Evolutionary conservation across 2,329 filamentous ascomycete species (phyloP).

Genomic region (Endothia cerciana): DNA sequence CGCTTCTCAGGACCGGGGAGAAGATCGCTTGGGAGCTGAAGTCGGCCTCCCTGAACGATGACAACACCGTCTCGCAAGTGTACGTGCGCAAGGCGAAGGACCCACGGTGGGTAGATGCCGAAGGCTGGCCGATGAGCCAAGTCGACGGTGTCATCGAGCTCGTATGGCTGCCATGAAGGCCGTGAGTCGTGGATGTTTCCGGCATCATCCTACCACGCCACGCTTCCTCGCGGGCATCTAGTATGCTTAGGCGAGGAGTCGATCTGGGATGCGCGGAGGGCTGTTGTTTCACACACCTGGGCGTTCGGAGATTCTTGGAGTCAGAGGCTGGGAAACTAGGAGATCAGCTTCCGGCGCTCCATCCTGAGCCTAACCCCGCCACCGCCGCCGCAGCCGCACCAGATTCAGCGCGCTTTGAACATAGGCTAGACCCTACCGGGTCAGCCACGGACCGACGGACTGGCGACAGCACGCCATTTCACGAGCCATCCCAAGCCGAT

Average conservation of each 20-base stretch:
- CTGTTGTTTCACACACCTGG: neutral
- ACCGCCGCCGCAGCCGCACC: neutral
- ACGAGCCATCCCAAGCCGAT: neutral
- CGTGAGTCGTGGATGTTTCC: neutral
- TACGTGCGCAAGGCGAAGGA: slow-evolving; percentile 59
- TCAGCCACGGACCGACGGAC: neutral
- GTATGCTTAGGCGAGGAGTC: neutral
- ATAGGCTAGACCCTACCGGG: neutral
- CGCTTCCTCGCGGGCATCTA: neutral
- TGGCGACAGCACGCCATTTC: neutral
- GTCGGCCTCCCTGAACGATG: slow-evolving; percentile 50
- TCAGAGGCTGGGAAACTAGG: too few relatives aligned
- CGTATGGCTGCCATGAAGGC: slow-evolving; percentile 52
- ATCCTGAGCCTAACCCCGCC: neutral
- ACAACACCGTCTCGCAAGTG: slow-evolving; percentile 56
- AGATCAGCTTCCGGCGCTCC: neutral
- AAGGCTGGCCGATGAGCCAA: slow-evolving; percentile 53
- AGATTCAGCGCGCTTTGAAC: neutral
- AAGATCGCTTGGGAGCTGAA: slow-evolving; percentile 51
- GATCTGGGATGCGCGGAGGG: neutral
- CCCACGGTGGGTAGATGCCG: slow-evolving; percentile 53
- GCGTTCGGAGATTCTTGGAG: neutral
- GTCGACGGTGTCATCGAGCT: slow-evolving; percentile 61
- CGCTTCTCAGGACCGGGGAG: slow-evolving; percentile 36
- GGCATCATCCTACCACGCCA: neutral